Evolutionary conservation across 139 green algal genomes (phyloP), one percentile per base, ranked within the genome.

Genomic region (Trebouxia sp.): DNA sequence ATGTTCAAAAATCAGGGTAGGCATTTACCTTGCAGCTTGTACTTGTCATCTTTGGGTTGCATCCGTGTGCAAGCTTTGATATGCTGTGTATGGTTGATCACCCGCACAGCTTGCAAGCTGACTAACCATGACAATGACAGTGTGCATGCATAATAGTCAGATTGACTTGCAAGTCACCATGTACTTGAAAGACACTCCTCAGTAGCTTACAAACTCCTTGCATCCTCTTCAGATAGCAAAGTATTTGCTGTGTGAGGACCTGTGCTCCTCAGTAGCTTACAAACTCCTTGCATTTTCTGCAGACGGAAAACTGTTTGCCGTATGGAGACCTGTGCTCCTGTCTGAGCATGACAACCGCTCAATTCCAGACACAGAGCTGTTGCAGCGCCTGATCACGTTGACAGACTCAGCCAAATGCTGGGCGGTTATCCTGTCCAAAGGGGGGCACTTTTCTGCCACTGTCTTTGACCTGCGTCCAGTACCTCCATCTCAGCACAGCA

Each of bases 381-480:
- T 83, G 17, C 87, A 85, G 48, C 51, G 82, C 45, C 67, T 93
- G 53, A 35, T 88, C 24, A 62, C 85, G 65, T 65, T 94, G 47
- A 56, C 87, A 35, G 80, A 79, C 32, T 37, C 67, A 32, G 15
- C 69, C 38, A 55, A 58, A 24, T 76, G 37, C 41, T 91, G 82
- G 84, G 89, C 69, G 15, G 75, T 91, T 30, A 53, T 90, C 22
- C 51, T 92, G 78, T 82, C 80, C 37, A 80, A 80, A 0, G 90
- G 88, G 4, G 93, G 93, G 0, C 92, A 97, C 79, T 96, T 98
- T 88, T 90, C 92, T 10, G 91, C 83, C 32, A 85, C 90, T 17
- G 83, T 96, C 8, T 93, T 95, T 50, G 81, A 84, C 8, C n/a
- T 69, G 72, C n/a, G 47, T 43, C 67, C 53, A 6, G 22, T 10